Evolutionary conservation across 768 basidiomycete genomes (phyloP).

Genomic region (Mrakia blollopis): DNA sequence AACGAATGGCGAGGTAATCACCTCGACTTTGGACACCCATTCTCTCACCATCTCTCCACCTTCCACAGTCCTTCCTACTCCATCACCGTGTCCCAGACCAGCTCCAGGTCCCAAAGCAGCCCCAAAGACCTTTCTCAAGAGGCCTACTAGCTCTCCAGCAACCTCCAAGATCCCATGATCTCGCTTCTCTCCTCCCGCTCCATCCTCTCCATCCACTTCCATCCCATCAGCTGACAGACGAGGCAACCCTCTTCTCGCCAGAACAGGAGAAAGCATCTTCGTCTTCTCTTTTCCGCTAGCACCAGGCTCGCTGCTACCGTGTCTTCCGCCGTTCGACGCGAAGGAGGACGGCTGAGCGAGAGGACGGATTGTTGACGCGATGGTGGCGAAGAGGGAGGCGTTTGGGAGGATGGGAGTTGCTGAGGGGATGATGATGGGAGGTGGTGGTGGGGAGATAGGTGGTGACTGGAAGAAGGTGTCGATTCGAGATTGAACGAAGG

Average conservation of each 20-base stretch:
- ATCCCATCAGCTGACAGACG: not conserved
- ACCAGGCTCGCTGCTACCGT: not conserved
- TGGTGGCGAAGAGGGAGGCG: not conserved
- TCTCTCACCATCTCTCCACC: not conserved
- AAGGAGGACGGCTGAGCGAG: not conserved
- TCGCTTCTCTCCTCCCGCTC: not conserved
- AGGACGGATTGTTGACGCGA: slow-evolving; percentile 6
- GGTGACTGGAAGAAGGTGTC: slow-evolving; percentile 15
- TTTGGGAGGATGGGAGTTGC: not conserved
- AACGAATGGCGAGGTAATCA: not conserved
- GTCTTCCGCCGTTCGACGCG: not conserved
- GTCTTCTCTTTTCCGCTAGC: not conserved
- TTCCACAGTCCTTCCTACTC: not conserved
- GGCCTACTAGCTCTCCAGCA: not conserved
- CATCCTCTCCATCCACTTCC: not conserved
- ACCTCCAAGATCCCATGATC: slow-evolving; percentile 10
- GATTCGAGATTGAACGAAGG: slow-evolving; percentile 1
- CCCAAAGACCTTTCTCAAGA: slow-evolving; percentile 1
- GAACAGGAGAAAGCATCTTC: slow-evolving; percentile 5
- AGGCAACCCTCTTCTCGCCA: not conserved
- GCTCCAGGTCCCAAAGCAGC: slow-evolving; percentile 7
- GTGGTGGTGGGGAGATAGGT: not conserved
- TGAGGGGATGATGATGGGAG: not conserved
- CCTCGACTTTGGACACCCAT: not conserved
- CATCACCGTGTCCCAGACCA: not conserved